Evolutionary conservation across 2,329 filamentous ascomycete genomes (phyloP), one percentile per base, ranked within the genome.

Genomic region (Ascocoryne sarcoides): DNA sequence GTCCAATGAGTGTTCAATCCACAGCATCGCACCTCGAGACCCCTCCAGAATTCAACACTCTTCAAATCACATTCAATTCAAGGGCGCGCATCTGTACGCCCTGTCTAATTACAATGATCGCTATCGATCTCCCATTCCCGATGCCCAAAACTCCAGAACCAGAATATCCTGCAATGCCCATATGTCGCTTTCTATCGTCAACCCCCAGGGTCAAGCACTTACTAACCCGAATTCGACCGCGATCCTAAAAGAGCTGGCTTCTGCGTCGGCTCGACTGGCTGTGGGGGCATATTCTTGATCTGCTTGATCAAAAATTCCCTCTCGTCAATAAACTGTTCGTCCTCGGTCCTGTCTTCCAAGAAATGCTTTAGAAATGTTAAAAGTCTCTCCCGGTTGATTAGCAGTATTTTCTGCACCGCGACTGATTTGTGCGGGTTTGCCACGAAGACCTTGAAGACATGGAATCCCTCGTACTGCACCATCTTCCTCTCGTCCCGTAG

Each of bases 361-460:
- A 98, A 98, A 48, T 84, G 83, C 5, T 87, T 85, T 38, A 98
- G 66, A 62, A 98, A 98, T 46, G 78, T 81, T 37, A 98, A 69
- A 14, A 98, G 72, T 55, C 90, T 85, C 49, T 95, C 89, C 43
- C 89, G 79, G 61, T 98, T 98, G 76, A 95, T 95, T 52, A 96
- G 81, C 49, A 98, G 68, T 57, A 98, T 95, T 60, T 90, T 86
- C 61, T 95, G 88, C 36, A 98, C 92, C 23, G 89, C 86, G 45
- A 90, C 72, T n/a, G 87, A 94, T 67, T 98, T 98, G 69, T 96
- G 89, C 5, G 92, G 92, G 61, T 98, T 98, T 45, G 92, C 92
- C 39, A 96, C 92, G 64, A 98, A 98, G 47, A 98, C 90, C 70
- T 98, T 98, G 74, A 98, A 98, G 31, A 98, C 90, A 61, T 98